Conservation (phyloP, 2,329 filamentous ascomycete species). For the Ceratocystis harringtonii region DNA sequence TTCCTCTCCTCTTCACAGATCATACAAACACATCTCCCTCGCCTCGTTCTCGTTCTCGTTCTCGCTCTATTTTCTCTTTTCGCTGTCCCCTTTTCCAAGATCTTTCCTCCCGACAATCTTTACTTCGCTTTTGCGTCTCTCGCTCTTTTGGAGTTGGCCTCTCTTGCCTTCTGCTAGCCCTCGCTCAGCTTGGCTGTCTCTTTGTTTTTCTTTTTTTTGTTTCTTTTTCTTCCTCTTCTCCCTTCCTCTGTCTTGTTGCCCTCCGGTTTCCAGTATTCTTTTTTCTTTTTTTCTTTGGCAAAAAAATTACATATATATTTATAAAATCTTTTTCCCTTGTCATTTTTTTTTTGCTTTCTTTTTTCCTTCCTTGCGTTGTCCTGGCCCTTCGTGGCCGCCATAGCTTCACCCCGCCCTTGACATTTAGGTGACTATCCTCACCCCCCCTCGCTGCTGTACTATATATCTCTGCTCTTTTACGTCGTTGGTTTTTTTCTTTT, state of each 20-base stretch:
- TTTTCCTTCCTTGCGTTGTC: not conserved
- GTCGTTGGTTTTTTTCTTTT: not conserved
- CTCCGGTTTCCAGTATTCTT: not conserved
- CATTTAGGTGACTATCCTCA: not conserved
- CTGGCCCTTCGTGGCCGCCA: not conserved
- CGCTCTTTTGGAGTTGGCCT: not conserved
- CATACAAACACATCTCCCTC: not conserved
- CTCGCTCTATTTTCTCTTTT: not conserved
- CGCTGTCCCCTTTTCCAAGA: not conserved
- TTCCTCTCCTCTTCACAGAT: not conserved
- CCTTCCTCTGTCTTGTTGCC: not conserved
- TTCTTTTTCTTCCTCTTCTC: not conserved
- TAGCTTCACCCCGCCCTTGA: conserved; percentile 1
- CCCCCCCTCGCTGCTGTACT: not conserved
- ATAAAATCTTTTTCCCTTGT: not conserved
- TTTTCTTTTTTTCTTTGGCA: not conserved
- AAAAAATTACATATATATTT: not conserved
- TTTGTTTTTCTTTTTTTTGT: not conserved
- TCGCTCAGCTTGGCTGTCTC: not conserved
- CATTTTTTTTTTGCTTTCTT: not conserved
- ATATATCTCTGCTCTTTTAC: not conserved
- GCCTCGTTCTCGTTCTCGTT: not conserved
- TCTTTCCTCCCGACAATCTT: not conserved
- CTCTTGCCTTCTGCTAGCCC: not conserved
- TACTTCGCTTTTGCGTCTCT: not conserved